These are phyloP conservation scores for Passalora sequoiae DNA, from an alignment of 2,329 filamentous ascomycete genomes.

Conservation along the genomic window DNA sequence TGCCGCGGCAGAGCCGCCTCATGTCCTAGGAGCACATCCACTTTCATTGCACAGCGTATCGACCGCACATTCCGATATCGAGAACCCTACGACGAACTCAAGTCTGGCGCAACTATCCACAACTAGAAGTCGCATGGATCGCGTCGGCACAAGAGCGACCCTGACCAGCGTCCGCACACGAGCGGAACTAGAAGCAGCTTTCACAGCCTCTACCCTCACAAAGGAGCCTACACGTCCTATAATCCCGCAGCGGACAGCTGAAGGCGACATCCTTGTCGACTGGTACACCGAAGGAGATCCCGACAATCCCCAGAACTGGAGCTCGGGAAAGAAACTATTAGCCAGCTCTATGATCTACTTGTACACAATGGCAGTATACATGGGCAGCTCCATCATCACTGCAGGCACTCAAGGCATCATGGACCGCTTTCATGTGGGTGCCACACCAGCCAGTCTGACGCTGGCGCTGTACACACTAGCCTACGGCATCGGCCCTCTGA, in stretches of 20 bases:
- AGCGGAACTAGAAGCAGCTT: slow-evolving; percentile 40
- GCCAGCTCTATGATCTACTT: slow-evolving; percentile 40
- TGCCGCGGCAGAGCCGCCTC: too few species aligned
- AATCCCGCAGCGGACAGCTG: slow-evolving; percentile 45
- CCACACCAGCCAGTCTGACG: slow-evolving; percentile 51
- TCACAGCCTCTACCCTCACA: slow-evolving; percentile 32
- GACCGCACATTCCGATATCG: too few species aligned
- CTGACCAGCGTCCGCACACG: too few species aligned
- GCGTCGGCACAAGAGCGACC: too few species aligned
- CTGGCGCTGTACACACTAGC: too few species aligned
- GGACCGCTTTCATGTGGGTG: slow-evolving; percentile 50
- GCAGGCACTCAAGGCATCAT: slow-evolving; percentile 46
- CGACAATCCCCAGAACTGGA: slow-evolving; percentile 33
- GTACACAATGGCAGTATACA: slow-evolving; percentile 58
- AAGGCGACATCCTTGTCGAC: slow-evolving; percentile 49
- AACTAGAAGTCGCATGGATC: slow-evolving; percentile 18
- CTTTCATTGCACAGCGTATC: too few species aligned
- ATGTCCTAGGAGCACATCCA: too few species aligned
- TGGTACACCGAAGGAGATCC: slow-evolving; percentile 39
- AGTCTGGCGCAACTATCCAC: slow-evolving; percentile 21
- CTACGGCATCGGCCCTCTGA: slow-evolving; percentile 13
- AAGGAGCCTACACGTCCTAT: slow-evolving; percentile 38
- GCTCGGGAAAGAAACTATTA: slow-evolving; percentile 28
- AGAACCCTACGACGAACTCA: too few species aligned
- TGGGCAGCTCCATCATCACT: slow-evolving; percentile 49